These are phyloP conservation scores for Chalciporus sp. DNA, from an alignment of 1,284 basidiomycete genomes.

Conservation along the genomic window DNA sequence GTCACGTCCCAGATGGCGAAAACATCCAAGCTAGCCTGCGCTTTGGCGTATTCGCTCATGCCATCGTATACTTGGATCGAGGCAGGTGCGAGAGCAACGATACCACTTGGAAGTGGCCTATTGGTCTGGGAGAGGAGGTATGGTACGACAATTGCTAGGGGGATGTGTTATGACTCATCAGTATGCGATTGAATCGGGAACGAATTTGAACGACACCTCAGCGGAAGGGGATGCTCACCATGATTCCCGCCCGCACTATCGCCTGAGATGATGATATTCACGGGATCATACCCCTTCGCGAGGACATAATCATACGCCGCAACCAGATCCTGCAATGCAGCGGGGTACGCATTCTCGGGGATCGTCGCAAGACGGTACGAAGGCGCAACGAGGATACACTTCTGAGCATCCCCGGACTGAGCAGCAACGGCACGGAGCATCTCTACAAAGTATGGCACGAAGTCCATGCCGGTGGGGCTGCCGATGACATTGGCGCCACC, in stretches of 20 bases:
- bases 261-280: slow-evolving; percentile 22
- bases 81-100: slow-evolving; percentile 8
- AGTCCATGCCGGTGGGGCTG: slow-evolving; percentile 15
- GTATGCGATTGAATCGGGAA: no score
- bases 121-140: slow-evolving; percentile 7
- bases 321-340: slow-evolving; percentile 24
- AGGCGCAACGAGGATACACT: slow-evolving; percentile 22
- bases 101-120: slow-evolving; percentile 5
- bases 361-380: slow-evolving; percentile 27
- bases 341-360: slow-evolving; percentile 30
- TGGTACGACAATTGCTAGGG: slow-evolving; percentile 15
- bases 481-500: slow-evolving; percentile 25
- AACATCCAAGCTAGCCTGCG: not conserved
- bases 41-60: slow-evolving; percentile 2
- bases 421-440: slow-evolving; percentile 18
- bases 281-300: slow-evolving; percentile 17
- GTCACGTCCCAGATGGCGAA: no score
- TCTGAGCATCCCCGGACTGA: not conserved
- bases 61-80: not conserved
- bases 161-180: no score
- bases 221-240: slow-evolving; percentile 13
- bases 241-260: slow-evolving; percentile 31
- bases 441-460: slow-evolving; percentile 7
- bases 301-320: slow-evolving; percentile 32
- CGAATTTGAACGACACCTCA: not conserved